Base-by-base conservation (phyloP, 2,329 filamentous ascomycete genomes). In the Penicillium fuscoglaucum region DNA sequence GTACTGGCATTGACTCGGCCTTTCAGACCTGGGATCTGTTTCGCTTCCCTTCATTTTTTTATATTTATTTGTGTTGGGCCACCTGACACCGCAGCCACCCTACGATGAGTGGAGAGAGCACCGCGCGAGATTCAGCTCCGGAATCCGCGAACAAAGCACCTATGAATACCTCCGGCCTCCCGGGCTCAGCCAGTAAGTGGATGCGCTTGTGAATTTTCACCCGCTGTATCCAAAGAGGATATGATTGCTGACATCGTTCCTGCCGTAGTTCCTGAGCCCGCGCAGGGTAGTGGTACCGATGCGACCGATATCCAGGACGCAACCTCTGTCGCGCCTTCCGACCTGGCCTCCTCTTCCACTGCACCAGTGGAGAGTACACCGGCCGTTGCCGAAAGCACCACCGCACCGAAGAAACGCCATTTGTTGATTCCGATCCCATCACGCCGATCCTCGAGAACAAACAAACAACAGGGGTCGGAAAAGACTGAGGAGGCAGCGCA, bases 391-490 rank as follows among this genome's bases (percentile, higher is more conserved):
- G 63, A 59, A 41, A 40, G 59, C 26, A 53, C 63, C 28, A 68
- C 70, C 35, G 52, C 63, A 24, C 68, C 74, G 10, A 77, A 74
- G 63, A 77, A 76, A 61, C 71, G 73, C 40, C 69, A 71, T 58
- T 67, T 75, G 31, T 66, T 76, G 29, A 64, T 76, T 28, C 72
- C 70, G 41, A 70, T 76, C 39, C 67, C 75, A 21, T 77, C 75
- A 57, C 73, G 73, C 55, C 70, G 73, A 37, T 78, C 76, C 10
- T 74, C 74, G 24, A 74, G 71, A 59, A 64, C 66, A 28, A 75
- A 75, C 50, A 72, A 72, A 54, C 69, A 72, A 54, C 69, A 72
- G 39, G 66, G 65, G 1, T 59, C 69, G n/a, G 70, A 73, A n/a
- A 69, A 66, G 48, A 65, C 70, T 12, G 70, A 70, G 50, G 73